Evolutionary conservation across 2,329 filamentous ascomycete genomes (phyloP), one percentile per base, ranked within the genome.

Genomic region (Drechslerella dactyloides): DNA sequence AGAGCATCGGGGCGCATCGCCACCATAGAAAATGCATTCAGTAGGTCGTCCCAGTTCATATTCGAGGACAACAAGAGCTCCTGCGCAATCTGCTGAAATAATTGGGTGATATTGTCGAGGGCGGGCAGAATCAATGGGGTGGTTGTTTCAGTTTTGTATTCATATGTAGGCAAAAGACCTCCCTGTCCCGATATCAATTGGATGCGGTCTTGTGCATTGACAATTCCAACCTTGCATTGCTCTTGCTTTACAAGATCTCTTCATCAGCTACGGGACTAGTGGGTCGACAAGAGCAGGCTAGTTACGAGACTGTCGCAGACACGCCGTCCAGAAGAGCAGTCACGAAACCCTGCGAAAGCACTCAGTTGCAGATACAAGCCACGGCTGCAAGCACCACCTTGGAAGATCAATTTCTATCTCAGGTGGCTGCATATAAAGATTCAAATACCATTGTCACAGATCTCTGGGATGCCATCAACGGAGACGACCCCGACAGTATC

Each of bases 181-280:
- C 23, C 24, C n/a, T 2, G 51, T 35, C 51, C 51, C 24, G 51
- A 54, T 54, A 54, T 54, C 24, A 54, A 33, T 17, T 54, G 51
- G 17, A 54, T 35, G 1, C 51, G 6, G 15, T 54, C 51, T 54
- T 54, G 51, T 35, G 51, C 51, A 35, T 54, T 54, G 51, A 2
- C 35, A 35, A 54, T 54, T 17, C 51, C 51, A n/a, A 54, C 23
- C n/a, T 30, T 2, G 24, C 51, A 54, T 17, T 54, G 51, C 15
- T 54, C 27, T 33, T 4, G 27, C 27, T 33, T 33, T 33, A 33
- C 8, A 33, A n/a, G n/a, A n/a, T n/a, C n/a, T n/a, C n/a, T n/a
- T n/a, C n/a, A n/a, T n/a, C n/a, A n/a, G n/a, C n/a, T n/a, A n/a
- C n/a, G n/a, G n/a, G n/a, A n/a, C n/a, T n/a, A n/a, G n/a, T n/a